These are phyloP conservation scores for Colletotrichum sp. DNA, from an alignment of 2,329 filamentous ascomycete genomes.

Conservation along the genomic window DNA sequence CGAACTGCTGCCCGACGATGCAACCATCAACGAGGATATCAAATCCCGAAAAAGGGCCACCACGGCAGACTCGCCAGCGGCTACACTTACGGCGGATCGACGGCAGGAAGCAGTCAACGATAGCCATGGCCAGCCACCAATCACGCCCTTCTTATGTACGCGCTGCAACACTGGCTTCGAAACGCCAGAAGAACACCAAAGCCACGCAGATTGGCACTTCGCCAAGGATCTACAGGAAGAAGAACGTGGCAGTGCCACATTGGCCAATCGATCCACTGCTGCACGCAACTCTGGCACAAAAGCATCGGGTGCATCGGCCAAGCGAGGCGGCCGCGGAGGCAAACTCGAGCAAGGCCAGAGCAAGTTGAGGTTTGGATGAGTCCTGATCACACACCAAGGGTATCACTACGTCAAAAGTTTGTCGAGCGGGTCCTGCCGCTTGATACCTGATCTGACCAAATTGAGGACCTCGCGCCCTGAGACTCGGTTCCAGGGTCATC, in stretches of 20 bases:
- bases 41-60: conserved; percentile 13
- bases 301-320: conserved; percentile 41
- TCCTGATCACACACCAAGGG: not conserved
- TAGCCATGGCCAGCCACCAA: conserved; percentile 30
- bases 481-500: not conserved
- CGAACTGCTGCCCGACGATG: conserved; percentile 25
- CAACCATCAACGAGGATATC: conserved; percentile 1
- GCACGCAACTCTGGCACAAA: conserved; percentile 33
- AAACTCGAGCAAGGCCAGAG: conserved; percentile 63
- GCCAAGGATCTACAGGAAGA: conserved; percentile 80
- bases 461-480: not conserved
- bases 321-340: conserved; percentile 35
- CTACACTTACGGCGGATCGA: not conserved
- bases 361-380: conserved; percentile 64
- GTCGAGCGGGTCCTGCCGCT: conserved; percentile 17
- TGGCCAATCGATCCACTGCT: conserved; percentile 41
- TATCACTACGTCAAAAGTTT: not conserved
- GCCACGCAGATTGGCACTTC: conserved; percentile 94
- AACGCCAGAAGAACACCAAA: conserved; percentile 63
- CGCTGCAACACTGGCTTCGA: conserved; percentile 70
- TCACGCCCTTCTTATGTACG: conserved; percentile 56
- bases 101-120: not conserved
- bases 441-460: not conserved
- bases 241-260: conserved; percentile 56
- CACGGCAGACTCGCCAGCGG: conserved; percentile 6